phyloP scores from a whole-genome alignment of 768 basidiomycete genomes.

The Boletus reticulatus region DNA sequence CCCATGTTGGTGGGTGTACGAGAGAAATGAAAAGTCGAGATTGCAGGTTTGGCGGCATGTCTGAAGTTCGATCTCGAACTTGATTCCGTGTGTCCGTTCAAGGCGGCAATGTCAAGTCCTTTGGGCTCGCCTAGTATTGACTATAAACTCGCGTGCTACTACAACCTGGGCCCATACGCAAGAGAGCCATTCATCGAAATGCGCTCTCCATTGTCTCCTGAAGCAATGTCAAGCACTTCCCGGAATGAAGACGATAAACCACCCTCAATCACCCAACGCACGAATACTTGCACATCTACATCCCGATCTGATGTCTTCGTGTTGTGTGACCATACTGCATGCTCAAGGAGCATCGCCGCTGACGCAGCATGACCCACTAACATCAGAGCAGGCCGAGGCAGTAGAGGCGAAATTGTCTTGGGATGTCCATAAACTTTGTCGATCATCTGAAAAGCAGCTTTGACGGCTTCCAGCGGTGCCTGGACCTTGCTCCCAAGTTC shows the following conservation, averaged over 20 bases:
- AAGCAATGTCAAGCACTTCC: slow-evolving; percentile 19
- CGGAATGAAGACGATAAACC: slow-evolving; percentile 29
- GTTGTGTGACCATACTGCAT: slow-evolving; percentile 57
- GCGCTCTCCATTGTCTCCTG: background rate
- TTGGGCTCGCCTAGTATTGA: too few species aligned
- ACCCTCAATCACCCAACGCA: slow-evolving; percentile 47
- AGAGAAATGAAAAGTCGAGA: background rate
- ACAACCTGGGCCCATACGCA: slow-evolving; percentile 11
- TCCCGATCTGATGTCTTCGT: slow-evolving; percentile 29
- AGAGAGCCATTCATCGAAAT: slow-evolving; percentile 15
- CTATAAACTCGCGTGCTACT: background rate
- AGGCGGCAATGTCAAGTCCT: too few species aligned
- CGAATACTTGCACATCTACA: slow-evolving; percentile 51
- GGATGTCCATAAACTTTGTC: slow-evolving; percentile 38
- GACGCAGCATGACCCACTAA: slow-evolving; percentile 56
- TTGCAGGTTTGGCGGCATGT: too few species aligned
- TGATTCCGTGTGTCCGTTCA: too few species aligned
- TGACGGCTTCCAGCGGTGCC: slow-evolving; percentile 33
- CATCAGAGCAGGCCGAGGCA: slow-evolving; percentile 58
- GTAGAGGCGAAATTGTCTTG: slow-evolving; percentile 37
- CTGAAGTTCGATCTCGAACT: too few species aligned
- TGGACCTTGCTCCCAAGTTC: slow-evolving; percentile 29
- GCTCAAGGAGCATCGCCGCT: slow-evolving; percentile 60
- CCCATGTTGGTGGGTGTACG: background rate
- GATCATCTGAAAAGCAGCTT: slow-evolving; percentile 41